Percentiles rank a stretch among this genome's conserved stretches.
These are phyloP conservation scores for Ascoidea tarda DNA, from an alignment of 805 yeast genomes.

Conservation along the genomic window DNA sequence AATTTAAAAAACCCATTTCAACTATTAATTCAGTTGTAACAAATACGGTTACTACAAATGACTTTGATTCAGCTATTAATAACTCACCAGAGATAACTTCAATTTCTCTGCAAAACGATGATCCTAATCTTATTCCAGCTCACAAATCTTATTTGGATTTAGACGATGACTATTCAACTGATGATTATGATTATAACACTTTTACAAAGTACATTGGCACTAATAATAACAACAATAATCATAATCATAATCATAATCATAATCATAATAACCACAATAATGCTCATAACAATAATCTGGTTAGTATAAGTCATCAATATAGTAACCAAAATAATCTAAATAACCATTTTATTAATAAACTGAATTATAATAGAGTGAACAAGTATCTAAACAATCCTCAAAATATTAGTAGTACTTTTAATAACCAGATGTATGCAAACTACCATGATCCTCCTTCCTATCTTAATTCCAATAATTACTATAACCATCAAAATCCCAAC, in stretches of 20 bases:
- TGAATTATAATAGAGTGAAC: not conserved
- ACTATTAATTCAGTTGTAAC: too few species aligned
- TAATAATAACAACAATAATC: not conserved
- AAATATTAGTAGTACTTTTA: not conserved
- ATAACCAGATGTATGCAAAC: not conserved
- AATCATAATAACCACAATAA: conserved; percentile 2
- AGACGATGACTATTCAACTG: conserved; percentile 9
- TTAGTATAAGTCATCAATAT: not conserved
- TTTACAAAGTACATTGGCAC: conserved; percentile 7
- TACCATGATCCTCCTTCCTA: not conserved
- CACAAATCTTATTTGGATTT: conserved; percentile 11
- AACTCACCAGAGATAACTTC: not conserved
- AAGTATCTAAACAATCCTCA: not conserved
- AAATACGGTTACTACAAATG: not conserved
- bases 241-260: conserved; percentile 5
- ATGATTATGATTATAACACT: conserved; percentile 8
- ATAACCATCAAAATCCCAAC: too few species aligned
- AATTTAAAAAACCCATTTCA: too few species aligned
- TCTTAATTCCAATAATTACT: too few species aligned
- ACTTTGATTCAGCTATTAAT: not conserved
- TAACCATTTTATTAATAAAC: not conserved
- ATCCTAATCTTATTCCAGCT: conserved; percentile 1
- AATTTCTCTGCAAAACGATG: conserved; percentile 1
- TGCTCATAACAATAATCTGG: not conserved
- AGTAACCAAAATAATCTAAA: not conserved